phyloP scores from a whole-genome alignment of 2,329 filamentous ascomycete species.

The Cladosporium cucumerinum region DNA sequence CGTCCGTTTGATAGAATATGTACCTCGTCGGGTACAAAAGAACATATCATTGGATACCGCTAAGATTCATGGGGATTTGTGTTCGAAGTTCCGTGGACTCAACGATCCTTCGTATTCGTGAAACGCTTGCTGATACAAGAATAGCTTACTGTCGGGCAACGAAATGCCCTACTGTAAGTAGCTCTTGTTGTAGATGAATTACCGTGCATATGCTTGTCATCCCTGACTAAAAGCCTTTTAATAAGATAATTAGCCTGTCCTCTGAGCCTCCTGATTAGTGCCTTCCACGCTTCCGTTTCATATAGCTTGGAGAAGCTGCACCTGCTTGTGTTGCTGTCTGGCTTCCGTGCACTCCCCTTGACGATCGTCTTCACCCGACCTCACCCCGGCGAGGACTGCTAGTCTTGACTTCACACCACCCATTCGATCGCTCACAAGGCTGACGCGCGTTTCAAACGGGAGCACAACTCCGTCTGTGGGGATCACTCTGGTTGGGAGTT shows the following conservation, averaged over 20 bases:
- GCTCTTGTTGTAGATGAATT: not conserved
- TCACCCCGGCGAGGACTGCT: not conserved
- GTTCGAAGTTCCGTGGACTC: not conserved
- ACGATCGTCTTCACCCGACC: not conserved
- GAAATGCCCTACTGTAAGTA: not conserved
- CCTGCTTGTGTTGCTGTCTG: not conserved
- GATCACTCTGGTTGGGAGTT: slow-evolving; percentile 1
- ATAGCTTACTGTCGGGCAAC: not conserved
- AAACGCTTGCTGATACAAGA: not conserved
- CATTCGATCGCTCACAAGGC: slow-evolving; percentile 6
- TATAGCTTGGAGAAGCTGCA: not conserved
- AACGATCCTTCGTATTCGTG: slow-evolving; percentile 13
- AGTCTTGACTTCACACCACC: not conserved
- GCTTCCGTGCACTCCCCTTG: not conserved
- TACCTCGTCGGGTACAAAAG: not conserved
- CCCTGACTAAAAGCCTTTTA: not conserved
- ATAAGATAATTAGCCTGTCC: not conserved
- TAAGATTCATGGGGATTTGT: not conserved
- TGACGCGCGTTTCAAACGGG: slow-evolving; percentile 12
- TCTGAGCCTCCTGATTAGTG: not conserved
- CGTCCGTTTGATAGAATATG: not conserved
- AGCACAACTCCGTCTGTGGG: slow-evolving; percentile 5
- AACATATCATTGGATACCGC: not conserved
- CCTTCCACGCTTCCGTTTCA: not conserved
- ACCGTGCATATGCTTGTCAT: not conserved